Evolutionary conservation across 2,329 filamentous ascomycete genomes (phyloP).

Genomic region (Monosporascus sp.): DNA sequence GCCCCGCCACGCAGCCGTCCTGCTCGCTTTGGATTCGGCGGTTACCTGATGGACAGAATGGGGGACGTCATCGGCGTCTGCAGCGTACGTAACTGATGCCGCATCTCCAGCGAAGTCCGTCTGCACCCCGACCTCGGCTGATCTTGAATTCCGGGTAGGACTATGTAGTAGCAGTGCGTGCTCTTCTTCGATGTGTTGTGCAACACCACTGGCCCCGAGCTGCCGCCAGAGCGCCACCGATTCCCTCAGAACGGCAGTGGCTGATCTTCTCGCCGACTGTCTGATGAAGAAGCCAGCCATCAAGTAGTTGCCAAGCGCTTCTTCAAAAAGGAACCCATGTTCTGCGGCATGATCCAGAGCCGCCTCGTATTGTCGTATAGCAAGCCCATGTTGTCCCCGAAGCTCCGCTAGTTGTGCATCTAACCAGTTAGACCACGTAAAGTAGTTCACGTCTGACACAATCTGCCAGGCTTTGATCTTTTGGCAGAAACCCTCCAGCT

Average conservation of each 20-base stretch:
- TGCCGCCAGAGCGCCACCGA: slow-evolving; percentile 63
- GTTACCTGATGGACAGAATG: slow-evolving; percentile 39
- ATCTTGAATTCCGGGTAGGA: slow-evolving; percentile 52
- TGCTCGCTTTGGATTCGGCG: slow-evolving; percentile 49
- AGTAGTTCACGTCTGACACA: slow-evolving; percentile 66
- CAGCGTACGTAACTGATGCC: slow-evolving; percentile 45
- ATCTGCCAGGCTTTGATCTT: slow-evolving; percentile 60
- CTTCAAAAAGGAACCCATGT: slow-evolving; percentile 63
- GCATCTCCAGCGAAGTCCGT: slow-evolving; percentile 63
- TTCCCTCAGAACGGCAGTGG: slow-evolving; percentile 63
- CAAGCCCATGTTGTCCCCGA: slow-evolving; percentile 47
- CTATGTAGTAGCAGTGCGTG: slow-evolving; percentile 63
- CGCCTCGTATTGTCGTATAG: slow-evolving; percentile 62
- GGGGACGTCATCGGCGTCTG: slow-evolving; percentile 35
- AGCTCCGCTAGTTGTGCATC: slow-evolving; percentile 66
- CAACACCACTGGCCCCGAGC: slow-evolving; percentile 64
- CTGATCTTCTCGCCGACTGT: slow-evolving; percentile 59
- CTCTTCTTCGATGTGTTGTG: slow-evolving; percentile 60
- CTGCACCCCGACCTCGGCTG: slow-evolving; percentile 60
- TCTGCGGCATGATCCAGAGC: slow-evolving; percentile 67
- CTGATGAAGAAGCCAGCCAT: slow-evolving; percentile 68
- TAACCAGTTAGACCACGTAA: slow-evolving; percentile 62
- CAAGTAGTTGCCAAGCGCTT: slow-evolving; percentile 67
- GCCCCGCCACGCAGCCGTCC: slow-evolving; percentile 59
- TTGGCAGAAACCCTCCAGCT: slow-evolving; percentile 50